A percentile compares a stretch with the other conserved stretches of the same genome.
Evolutionary conservation across 208 protist species (phyloP).

Genomic region (Trypanosoma conorhini): DNA sequence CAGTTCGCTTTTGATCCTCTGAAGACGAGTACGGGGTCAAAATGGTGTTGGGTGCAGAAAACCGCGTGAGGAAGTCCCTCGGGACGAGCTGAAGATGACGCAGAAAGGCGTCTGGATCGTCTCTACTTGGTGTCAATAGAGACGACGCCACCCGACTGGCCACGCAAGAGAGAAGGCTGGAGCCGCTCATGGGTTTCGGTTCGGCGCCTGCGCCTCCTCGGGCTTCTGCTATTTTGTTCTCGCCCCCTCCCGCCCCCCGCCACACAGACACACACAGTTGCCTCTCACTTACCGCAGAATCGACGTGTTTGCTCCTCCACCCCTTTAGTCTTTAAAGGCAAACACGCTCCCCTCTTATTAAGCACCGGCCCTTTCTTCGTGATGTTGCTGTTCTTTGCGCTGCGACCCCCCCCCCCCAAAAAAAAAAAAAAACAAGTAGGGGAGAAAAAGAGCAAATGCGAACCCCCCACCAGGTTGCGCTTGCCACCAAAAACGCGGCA

Average conservation of each 20-base stretch:
- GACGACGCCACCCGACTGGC: conserved; percentile 13
- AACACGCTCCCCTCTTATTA: no score
- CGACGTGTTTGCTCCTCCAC: no score
- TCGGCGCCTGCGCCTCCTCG: not conserved
- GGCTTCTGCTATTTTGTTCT: not conserved
- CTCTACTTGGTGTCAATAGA: not conserved
- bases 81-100: conserved; percentile 19
- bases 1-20: not conserved
- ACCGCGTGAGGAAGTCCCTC: conserved; percentile 15
- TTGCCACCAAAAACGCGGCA: not conserved
- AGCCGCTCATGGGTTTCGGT: not conserved
- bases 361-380: not conserved
- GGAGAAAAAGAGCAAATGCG: not conserved
- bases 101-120: conserved; percentile 19
- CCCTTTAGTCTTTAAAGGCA: not conserved
- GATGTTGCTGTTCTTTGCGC: not conserved
- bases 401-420: not conserved
- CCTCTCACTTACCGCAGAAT: not conserved
- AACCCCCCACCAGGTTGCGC: not conserved
- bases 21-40: conserved; percentile 19
- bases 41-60: not conserved
- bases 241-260: not conserved
- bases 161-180: conserved; percentile 20
- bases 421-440: conserved; percentile 8
- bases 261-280: not conserved